Evolutionary conservation across 2,329 filamentous ascomycete species (phyloP).

Genomic region (Grosmannia huntii): DNA sequence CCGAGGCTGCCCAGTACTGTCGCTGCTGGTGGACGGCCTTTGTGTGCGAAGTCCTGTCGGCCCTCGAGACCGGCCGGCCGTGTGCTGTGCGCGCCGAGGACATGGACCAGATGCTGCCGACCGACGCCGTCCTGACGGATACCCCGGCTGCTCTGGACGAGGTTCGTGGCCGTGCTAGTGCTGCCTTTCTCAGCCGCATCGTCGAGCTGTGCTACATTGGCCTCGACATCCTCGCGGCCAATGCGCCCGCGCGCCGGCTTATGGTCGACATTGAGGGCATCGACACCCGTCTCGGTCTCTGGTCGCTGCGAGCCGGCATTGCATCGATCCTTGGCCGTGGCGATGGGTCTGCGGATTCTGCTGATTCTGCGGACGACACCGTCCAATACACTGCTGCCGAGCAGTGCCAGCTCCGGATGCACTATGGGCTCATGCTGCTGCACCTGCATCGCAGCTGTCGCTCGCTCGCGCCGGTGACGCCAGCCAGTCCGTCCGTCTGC

Average conservation of each 20-base stretch:
- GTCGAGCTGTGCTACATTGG: slow-evolving; percentile 2
- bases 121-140: neutral
- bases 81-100: slow-evolving; percentile 3
- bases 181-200: neutral
- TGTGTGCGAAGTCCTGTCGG: slow-evolving; percentile 5
- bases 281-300: neutral
- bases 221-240: neutral
- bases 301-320: neutral
- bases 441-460: neutral
- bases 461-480: neutral
- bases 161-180: neutral
- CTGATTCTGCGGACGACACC: neutral
- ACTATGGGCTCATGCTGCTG: neutral
- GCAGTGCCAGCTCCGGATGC: neutral
- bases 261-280: neutral
- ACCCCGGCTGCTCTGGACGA: neutral
- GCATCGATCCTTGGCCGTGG: neutral
- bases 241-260: neutral
- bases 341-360: neutral
- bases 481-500: neutral
- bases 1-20: neutral
- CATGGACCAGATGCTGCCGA: neutral
- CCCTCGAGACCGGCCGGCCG: slow-evolving; percentile 6
- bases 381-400: neutral
- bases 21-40: slow-evolving; percentile 6